phyloP scores from a whole-genome alignment of 371 early-diverging fungal species.

The Catenaria anguillulae region DNA sequence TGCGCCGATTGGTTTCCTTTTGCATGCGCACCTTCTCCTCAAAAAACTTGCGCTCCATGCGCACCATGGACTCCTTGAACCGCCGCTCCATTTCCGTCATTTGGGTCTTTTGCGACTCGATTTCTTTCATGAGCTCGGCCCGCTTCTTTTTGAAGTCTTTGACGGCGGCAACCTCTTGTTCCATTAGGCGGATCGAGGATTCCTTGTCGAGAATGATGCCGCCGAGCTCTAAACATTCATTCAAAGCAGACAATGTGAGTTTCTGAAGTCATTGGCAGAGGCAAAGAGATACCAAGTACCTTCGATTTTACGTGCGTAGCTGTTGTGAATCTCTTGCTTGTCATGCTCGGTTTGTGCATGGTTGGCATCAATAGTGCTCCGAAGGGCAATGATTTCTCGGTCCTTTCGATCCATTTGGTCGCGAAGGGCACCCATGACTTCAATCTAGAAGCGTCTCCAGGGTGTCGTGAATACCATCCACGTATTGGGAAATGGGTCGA shows the following conservation, averaged over 20 bases:
- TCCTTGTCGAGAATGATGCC: slow-evolving; percentile 30
- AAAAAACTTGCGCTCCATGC: slow-evolving; percentile 33
- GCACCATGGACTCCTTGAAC: slow-evolving; percentile 27
- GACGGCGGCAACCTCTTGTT: slow-evolving; percentile 33
- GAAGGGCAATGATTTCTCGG: slow-evolving; percentile 17
- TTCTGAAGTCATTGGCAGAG: too few species aligned
- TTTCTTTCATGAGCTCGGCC: slow-evolving; percentile 29
- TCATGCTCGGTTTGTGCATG: slow-evolving; percentile 11
- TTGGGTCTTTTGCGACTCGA: slow-evolving; percentile 28
- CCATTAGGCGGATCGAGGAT: slow-evolving; percentile 29
- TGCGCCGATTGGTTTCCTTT: slow-evolving; percentile 32
- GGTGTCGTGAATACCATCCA: not conserved
- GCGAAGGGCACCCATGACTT: slow-evolving; percentile 36
- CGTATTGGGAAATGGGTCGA: too few species aligned
- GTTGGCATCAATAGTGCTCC: slow-evolving; percentile 19
- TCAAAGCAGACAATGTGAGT: too few species aligned
- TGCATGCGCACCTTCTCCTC: slow-evolving; percentile 36
- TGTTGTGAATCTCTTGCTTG: slow-evolving; percentile 17
- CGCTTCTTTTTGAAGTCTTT: slow-evolving; percentile 39
- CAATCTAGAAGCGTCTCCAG: slow-evolving; percentile 18
- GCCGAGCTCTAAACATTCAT: slow-evolving; percentile 25
- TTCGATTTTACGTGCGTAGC: slow-evolving; percentile 21
- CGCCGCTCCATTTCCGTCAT: slow-evolving; percentile 29
- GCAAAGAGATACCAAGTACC: too few species aligned
- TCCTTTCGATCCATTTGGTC: slow-evolving; percentile 28